Evolutionary conservation across 768 basidiomycete species (phyloP).

Genomic region (Tulasnella sp.): DNA sequence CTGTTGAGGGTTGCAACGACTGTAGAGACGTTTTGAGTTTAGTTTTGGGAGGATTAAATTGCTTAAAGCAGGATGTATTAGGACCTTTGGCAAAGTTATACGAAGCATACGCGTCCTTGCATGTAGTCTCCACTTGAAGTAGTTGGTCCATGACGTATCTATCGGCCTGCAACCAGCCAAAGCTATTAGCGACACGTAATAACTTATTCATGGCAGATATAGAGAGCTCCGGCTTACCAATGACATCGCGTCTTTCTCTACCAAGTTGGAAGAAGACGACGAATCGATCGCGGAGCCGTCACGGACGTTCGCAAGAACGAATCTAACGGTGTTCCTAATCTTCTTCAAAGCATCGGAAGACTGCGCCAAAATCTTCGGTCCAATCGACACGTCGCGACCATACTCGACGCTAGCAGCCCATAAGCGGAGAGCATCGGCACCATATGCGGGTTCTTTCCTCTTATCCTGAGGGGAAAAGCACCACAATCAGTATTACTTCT

Average conservation of each 20-base stretch:
- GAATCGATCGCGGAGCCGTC: slow-evolving; percentile 24
- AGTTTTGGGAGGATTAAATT: neutral
- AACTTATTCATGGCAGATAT: too few species aligned
- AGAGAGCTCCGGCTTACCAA: slow-evolving; percentile 39
- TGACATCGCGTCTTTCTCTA: slow-evolving; percentile 38
- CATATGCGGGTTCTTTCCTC: slow-evolving; percentile 67
- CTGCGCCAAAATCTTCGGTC: slow-evolving; percentile 63
- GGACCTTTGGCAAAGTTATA: slow-evolving; percentile 79
- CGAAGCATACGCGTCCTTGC: slow-evolving; percentile 53
- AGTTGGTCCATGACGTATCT: slow-evolving; percentile 80
- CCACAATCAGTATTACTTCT: too few species aligned
- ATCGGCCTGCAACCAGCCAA: slow-evolving; percentile 48
- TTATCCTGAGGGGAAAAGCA: slow-evolving; percentile 43
- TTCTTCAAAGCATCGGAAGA: slow-evolving; percentile 67
- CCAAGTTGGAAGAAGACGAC: neutral
- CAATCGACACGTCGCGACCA: slow-evolving; percentile 77
- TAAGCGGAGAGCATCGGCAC: slow-evolving; percentile 73
- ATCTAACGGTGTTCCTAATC: slow-evolving; percentile 76
- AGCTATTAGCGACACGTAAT: neutral
- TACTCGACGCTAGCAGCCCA: slow-evolving; percentile 92
- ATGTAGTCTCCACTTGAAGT: slow-evolving; percentile 54
- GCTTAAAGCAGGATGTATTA: neutral
- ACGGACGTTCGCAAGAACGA: slow-evolving; percentile 71
- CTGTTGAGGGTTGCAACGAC: slow-evolving; percentile 60
- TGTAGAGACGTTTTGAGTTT: slow-evolving; percentile 25